Evolutionary conservation across 1,284 basidiomycete genomes (phyloP).

Genomic region (Ustilago tritici): DNA sequence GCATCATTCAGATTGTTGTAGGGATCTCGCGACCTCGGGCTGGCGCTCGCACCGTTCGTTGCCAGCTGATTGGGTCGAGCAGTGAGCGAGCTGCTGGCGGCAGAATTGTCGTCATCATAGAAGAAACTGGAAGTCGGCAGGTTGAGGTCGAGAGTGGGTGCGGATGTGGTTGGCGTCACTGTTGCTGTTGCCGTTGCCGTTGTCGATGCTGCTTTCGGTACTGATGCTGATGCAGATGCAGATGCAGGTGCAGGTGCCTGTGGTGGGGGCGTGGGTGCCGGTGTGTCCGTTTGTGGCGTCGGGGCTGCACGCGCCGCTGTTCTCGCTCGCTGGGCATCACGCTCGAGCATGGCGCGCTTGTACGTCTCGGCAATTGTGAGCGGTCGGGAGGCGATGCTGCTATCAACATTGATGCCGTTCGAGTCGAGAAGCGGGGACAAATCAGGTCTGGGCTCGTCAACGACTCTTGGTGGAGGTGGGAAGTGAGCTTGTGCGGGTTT

Average conservation of each 20-base stretch:
- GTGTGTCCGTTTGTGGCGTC: not conserved
- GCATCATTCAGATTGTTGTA: not conserved
- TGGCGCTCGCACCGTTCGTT: not conserved
- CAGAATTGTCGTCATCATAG: conserved; percentile 22
- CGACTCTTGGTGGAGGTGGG: not conserved
- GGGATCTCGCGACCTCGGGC: not conserved
- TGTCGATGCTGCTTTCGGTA: not conserved
- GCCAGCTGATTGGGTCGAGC: not conserved
- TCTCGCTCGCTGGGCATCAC: conserved; percentile 28
- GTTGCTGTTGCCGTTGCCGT: not conserved
- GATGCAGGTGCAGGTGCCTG: not conserved
- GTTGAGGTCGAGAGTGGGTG: conserved; percentile 46
- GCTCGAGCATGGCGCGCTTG: conserved; percentile 43
- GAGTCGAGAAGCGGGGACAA: not conserved
- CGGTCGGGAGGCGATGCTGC: conserved; percentile 12
- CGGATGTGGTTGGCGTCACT: not conserved
- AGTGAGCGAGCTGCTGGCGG: not conserved
- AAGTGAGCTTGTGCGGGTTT: not conserved
- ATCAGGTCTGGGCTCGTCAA: not conserved
- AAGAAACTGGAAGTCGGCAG: conserved; percentile 46
- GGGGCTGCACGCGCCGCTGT: not conserved
- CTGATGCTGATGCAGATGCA: not conserved
- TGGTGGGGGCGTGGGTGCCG: not conserved
- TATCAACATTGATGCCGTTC: conserved; percentile 6
- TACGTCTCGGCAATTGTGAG: conserved; percentile 38